phyloP scores from a whole-genome alignment of 352 stramenopile genomes.

The Ophiocytium majus region DNA sequence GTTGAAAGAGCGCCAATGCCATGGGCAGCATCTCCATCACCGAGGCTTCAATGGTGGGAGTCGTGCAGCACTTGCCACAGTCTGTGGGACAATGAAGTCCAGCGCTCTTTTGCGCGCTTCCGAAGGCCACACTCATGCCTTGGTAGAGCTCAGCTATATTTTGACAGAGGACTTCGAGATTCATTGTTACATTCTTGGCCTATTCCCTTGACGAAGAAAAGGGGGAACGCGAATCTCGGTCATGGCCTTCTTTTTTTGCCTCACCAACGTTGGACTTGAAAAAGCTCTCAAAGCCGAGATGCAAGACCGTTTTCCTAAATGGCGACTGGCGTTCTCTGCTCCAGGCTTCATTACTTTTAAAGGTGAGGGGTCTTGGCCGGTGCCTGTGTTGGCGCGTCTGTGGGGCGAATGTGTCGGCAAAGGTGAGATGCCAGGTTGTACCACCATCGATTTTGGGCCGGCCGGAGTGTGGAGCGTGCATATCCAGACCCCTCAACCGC shows the following conservation, averaged over 20 bases:
- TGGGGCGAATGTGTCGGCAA: not conserved
- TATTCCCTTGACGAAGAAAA: too few relatives aligned
- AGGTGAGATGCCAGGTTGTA: not conserved
- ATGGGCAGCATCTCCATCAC: too few relatives aligned
- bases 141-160: not conserved
- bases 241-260: not conserved
- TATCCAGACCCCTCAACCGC: not conserved
- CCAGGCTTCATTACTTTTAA: not conserved
- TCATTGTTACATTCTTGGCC: too few relatives aligned
- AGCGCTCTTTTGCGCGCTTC: not conserved
- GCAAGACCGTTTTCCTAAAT: not conserved
- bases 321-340: not conserved
- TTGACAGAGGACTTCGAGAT: not conserved
- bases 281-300: conserved; percentile 2
- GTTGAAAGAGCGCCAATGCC: too few relatives aligned
- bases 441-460: not conserved
- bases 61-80: not conserved
- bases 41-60: not conserved
- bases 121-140: not conserved
- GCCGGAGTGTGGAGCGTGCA: not conserved
- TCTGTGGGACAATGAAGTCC: not conserved
- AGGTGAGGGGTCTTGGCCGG: not conserved
- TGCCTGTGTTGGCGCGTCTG: not conserved
- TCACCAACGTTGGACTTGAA: not conserved
- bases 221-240: too few relatives aligned